Conservation (phyloP, 1,284 basidiomycete species). For the Moniliophthora roreri region DNA sequence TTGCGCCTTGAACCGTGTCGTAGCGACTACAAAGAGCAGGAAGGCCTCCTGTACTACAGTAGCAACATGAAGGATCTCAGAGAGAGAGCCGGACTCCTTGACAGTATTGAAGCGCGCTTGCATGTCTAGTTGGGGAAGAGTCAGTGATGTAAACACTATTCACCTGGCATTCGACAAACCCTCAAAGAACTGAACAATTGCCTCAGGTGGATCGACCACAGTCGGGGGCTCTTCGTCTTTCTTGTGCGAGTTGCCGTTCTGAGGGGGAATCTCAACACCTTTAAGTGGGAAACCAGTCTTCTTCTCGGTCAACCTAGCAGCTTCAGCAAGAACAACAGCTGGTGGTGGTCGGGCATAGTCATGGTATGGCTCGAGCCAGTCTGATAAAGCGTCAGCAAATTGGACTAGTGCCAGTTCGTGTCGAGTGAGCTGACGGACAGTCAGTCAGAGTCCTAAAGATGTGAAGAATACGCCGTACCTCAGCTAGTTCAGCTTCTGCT, state of each 20-base stretch:
- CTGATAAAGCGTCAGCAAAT: slow-evolving; percentile 58
- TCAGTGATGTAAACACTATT: slow-evolving; percentile 1
- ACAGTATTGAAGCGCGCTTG: slow-evolving; percentile 49
- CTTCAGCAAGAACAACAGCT: slow-evolving; percentile 67
- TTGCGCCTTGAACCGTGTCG: slow-evolving; percentile 66
- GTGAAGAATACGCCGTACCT: slow-evolving; percentile 39
- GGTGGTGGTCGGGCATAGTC: slow-evolving; percentile 68
- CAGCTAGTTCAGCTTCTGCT: slow-evolving; percentile 51
- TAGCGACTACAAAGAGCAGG: slow-evolving; percentile 63
- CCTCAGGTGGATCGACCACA: slow-evolving; percentile 57
- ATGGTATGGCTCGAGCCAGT: slow-evolving; percentile 77
- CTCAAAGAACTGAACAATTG: slow-evolving; percentile 61
- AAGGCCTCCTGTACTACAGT: slow-evolving; percentile 77
- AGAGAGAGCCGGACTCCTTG: slow-evolving; percentile 36
- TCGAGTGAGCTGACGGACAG: slow-evolving; percentile 51
- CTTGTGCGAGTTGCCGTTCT: slow-evolving; percentile 39
- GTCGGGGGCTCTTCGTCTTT: slow-evolving; percentile 69
- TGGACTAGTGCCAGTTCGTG: slow-evolving; percentile 59
- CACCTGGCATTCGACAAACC: slow-evolving; percentile 31
- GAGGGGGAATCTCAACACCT: slow-evolving; percentile 49
- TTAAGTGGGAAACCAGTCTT: slow-evolving; percentile 69
- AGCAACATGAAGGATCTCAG: slow-evolving; percentile 66
- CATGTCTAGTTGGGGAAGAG: slow-evolving; percentile 43
- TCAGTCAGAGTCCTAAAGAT: slow-evolving; percentile 8
- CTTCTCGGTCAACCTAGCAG: slow-evolving; percentile 63